Percentiles rank a stretch among this genome's conserved stretches.
Evolutionary conservation across 1,284 basidiomycete genomes (phyloP).

Genomic region (Trametes sp.): DNA sequence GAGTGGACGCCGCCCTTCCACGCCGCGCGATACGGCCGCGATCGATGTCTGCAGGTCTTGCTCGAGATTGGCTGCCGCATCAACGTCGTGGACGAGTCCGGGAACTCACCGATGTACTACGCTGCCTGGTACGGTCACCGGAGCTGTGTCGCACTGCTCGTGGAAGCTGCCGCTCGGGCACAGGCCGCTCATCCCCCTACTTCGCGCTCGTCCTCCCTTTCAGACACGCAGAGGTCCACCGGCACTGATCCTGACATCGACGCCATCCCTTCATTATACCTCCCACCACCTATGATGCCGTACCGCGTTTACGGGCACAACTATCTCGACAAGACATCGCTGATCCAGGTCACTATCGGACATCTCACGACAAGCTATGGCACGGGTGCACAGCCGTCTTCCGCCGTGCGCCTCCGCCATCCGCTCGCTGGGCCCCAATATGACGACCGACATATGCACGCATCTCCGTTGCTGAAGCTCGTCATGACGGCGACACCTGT

Average conservation of each 20-base stretch:
- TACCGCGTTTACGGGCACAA: conserved; percentile 92
- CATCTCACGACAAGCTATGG: conserved; percentile 55
- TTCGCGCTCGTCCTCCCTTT: conserved; percentile 40
- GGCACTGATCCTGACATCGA: conserved; percentile 81
- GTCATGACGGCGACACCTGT: conserved; percentile 90
- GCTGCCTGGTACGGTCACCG: conserved; percentile 98
- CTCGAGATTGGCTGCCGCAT: conserved; percentile 83
- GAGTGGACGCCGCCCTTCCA: conserved; percentile 99
- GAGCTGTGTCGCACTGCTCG: conserved; percentile 77
- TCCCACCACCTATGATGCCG: conserved; percentile 98
- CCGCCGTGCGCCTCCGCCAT: conserved; percentile 71
- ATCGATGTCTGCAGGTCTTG: conserved; percentile 79
- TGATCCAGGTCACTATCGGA: conserved; percentile 92
- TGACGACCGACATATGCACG: conserved; percentile 68
- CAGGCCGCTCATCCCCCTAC: conserved; percentile 27
- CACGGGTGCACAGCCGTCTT: conserved; percentile 32
- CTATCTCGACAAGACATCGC: conserved; percentile 87
- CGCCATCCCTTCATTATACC: conserved; percentile 90
- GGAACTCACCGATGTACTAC: conserved; percentile 90
- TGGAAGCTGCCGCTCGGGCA: conserved; percentile 52
- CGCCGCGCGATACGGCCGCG: conserved; percentile 89
- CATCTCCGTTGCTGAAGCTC: conserved; percentile 89
- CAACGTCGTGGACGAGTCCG: conserved; percentile 84
- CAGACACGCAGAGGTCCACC: conserved; percentile 43
- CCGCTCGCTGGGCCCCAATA: conserved; percentile 70